Conservation (phyloP, 2,329 filamentous ascomycete genomes). For the Talaromyces sp. region DNA sequence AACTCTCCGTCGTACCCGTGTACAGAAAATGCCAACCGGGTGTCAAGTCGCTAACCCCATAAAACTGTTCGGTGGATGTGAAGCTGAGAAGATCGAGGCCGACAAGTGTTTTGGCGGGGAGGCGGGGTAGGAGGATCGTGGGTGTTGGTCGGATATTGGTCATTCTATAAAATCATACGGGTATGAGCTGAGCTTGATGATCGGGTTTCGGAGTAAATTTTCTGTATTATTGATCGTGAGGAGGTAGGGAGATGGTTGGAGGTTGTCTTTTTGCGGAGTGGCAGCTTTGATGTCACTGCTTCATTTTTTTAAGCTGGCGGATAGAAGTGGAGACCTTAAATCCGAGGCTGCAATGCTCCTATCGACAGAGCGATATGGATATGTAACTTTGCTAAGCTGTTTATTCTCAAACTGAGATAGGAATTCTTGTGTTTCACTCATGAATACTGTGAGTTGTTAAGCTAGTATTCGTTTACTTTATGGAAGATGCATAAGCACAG, state of each 20-base stretch:
- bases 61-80: constrained; percentile 59
- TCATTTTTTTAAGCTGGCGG: not conserved
- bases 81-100: constrained; percentile 58
- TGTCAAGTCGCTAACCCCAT: constrained; percentile 59
- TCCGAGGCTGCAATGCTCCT: not conserved
- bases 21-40: constrained; percentile 61
- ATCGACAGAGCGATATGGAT: too few relatives aligned
- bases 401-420: too few relatives aligned
- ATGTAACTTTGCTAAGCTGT: too few relatives aligned
- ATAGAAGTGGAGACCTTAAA: not conserved
- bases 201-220: not conserved
- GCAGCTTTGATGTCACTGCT: constrained; percentile 8
- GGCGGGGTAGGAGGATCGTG: constrained; percentile 43
- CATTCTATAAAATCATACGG: constrained; percentile 5
- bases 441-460: too few relatives aligned
- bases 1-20: constrained; percentile 54
- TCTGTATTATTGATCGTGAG: not conserved
- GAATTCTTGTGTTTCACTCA: too few relatives aligned
- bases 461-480: too few relatives aligned
- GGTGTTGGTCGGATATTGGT: constrained; percentile 31
- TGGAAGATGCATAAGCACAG: too few relatives aligned
- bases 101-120: constrained; percentile 49
- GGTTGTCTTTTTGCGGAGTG: not conserved
- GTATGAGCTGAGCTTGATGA: not conserved
- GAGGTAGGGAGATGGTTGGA: not conserved